A percentile compares a stretch with the other conserved stretches of the same genome.
These are phyloP conservation scores for Triticum turgidum DNA, from an alignment of 176 grass and related monocot species.

Conservation along the genomic window DNA sequence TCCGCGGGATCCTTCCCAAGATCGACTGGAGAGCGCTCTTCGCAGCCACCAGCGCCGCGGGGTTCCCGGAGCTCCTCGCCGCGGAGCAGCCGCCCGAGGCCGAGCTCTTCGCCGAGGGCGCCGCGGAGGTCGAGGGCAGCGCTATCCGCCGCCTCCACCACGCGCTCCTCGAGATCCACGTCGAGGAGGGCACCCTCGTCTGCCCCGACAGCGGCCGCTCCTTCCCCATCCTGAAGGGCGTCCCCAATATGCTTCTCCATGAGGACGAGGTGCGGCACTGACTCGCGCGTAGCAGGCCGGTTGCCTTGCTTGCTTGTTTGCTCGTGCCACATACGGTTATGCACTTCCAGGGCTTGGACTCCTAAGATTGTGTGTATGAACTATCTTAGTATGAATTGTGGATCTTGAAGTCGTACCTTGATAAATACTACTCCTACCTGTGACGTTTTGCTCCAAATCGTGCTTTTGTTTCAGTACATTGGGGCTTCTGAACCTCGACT, in stretches of 20 bases:
- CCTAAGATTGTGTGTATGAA: slow-evolving; percentile 23
- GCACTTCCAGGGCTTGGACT: neutral
- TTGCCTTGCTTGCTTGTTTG: neutral
- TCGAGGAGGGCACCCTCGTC: slow-evolving; percentile 80
- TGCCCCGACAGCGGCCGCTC: slow-evolving; percentile 77
- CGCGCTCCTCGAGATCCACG: slow-evolving; percentile 81
- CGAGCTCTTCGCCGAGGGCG: slow-evolving; percentile 66
- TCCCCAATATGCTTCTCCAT: slow-evolving; percentile 98
- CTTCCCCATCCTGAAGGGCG: slow-evolving; percentile 88
- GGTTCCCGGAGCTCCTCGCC: slow-evolving; percentile 51
- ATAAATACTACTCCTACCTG: neutral
- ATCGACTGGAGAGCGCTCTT: slow-evolving; percentile 85
- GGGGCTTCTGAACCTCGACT: neutral
- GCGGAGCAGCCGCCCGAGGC: slow-evolving; percentile 48
- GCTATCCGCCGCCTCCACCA: slow-evolving; percentile 80
- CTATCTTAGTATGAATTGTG: slow-evolving; percentile 12
- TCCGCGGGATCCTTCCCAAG: slow-evolving; percentile 83
- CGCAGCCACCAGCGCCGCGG: slow-evolving; percentile 50
- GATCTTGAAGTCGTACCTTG: neutral
- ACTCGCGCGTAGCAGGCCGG: neutral
- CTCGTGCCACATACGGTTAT: slow-evolving; percentile 9
- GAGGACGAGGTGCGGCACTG: slow-evolving; percentile 77
- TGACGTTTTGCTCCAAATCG: slow-evolving; percentile 2
- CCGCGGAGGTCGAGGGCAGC: slow-evolving; percentile 47
- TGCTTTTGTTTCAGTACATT: neutral